These are phyloP conservation scores for Wilcoxina mikolae DNA, from an alignment of 495 filamentous ascomycete genomes.

Conservation along the genomic window DNA sequence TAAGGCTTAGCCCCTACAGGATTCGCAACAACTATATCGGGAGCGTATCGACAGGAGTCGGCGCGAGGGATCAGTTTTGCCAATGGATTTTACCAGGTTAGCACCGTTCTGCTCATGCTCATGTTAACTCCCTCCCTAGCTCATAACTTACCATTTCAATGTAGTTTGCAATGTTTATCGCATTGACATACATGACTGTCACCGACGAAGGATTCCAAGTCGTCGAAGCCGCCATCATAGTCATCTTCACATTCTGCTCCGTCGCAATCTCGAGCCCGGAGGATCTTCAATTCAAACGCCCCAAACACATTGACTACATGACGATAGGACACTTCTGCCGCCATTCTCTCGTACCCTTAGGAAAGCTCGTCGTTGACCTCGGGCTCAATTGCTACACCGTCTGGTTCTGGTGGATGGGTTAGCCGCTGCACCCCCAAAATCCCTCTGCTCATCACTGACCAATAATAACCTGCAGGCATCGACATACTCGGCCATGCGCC, in stretches of 20 bases:
- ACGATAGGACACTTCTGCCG: background rate
- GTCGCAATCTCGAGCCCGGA: background rate
- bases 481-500: background rate
- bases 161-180: background rate
- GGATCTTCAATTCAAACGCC: background rate
- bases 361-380: background rate
- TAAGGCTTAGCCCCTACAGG: background rate
- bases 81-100: background rate
- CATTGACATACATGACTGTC: background rate
- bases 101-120: background rate
- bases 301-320: background rate
- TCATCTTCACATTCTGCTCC: background rate
- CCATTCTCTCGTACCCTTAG: background rate
- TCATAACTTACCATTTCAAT: background rate
- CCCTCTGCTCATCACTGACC: background rate
- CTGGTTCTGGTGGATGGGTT: background rate
- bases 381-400: background rate
- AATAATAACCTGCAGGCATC: background rate
- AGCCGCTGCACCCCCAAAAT: background rate
- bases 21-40: background rate
- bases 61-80: background rate
- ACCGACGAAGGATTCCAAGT: background rate
- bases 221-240: background rate
- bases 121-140: background rate
- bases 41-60: background rate